phyloP scores from a whole-genome alignment of 129 eudicot genomes.

The Chrysanthemum seticuspe region DNA sequence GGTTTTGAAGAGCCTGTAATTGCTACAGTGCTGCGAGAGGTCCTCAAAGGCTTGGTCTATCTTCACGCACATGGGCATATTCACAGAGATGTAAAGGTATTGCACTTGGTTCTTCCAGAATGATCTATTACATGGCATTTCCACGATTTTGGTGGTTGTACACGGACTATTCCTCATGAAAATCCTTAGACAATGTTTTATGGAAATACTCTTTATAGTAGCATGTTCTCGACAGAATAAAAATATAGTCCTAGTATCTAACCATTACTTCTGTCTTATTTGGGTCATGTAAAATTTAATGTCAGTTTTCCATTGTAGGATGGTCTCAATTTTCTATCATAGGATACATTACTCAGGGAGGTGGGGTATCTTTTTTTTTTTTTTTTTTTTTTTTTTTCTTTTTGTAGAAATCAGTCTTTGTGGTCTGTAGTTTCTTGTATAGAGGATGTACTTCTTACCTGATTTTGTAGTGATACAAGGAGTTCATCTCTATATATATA shows the following conservation, averaged over 20 bases:
- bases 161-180: neutral
- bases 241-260: neutral
- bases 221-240: neutral
- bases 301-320: neutral
- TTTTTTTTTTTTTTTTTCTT: no score
- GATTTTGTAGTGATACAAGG: no score
- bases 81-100: conserved; percentile 96
- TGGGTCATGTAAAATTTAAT: neutral
- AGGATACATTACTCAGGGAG: no score
- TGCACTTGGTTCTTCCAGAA: conserved; percentile 17
- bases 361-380: no score
- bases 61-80: conserved; percentile 95
- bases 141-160: neutral
- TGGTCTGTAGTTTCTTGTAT: no score
- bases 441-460: no score
- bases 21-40: conserved; percentile 87
- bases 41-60: conserved; percentile 89
- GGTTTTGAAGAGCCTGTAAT: conserved; percentile 96
- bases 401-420: no score
- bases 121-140: neutral
- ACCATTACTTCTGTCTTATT: neutral
- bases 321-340: neutral
- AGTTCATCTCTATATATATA: neutral
- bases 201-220: neutral
- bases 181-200: neutral